These are phyloP conservation scores for Coemansia sp. DNA, from an alignment of 371 early-diverging fungal species.

Conservation along the genomic window DNA sequence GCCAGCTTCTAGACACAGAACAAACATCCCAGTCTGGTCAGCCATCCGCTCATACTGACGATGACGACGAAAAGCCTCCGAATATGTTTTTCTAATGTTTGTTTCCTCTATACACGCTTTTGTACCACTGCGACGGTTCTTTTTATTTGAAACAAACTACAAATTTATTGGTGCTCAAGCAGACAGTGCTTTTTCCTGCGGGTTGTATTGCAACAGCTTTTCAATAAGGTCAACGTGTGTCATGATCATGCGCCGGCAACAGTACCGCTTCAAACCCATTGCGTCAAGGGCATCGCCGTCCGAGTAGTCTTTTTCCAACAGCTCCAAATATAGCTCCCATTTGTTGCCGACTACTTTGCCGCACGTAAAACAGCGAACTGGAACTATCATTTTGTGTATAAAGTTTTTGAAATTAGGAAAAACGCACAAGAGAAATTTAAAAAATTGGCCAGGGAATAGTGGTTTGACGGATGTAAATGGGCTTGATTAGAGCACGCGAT, in stretches of 20 bases:
- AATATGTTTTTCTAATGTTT: neutral
- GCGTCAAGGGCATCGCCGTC: constrained; percentile 91
- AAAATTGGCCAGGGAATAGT: neutral
- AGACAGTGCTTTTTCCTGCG: constrained; percentile 53
- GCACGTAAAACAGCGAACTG: constrained; percentile 96
- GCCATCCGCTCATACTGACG: neutral
- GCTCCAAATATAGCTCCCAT: constrained; percentile 92
- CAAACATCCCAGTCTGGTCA: constrained; percentile 1
- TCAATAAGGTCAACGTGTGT: constrained; percentile 99
- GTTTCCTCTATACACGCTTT: neutral
- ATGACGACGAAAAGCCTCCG: neutral
- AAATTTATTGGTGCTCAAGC: neutral
- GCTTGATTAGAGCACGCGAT: no score
- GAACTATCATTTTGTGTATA: constrained; percentile 75
- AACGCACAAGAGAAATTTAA: neutral
- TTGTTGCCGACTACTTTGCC: constrained; percentile 99
- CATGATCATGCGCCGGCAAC: constrained; percentile 99
- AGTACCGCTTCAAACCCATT: constrained; percentile 95
- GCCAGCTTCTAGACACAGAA: constrained; percentile 11
- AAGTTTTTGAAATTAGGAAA: neutral
- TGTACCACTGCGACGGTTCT: neutral
- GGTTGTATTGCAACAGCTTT: constrained; percentile 95
- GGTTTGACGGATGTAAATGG: neutral
- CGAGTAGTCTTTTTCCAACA: constrained; percentile 73
- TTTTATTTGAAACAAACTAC: neutral